Conservation (phyloP, 2,329 filamentous ascomycete genomes). For the Diaporthe sp. region DNA sequence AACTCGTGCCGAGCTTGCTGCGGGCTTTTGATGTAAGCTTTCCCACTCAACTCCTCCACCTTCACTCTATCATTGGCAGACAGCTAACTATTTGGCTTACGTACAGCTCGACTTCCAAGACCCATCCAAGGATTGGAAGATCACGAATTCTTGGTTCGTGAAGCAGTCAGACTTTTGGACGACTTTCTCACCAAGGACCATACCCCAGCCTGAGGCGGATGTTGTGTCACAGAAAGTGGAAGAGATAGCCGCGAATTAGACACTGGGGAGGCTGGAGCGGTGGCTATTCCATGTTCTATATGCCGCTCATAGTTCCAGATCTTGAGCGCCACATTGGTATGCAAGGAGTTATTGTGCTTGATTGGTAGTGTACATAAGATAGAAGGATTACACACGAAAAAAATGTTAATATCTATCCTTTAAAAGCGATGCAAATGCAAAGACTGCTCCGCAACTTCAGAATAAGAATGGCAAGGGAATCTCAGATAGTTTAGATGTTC, state of each 20-base stretch:
- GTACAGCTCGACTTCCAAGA: constrained; percentile 67
- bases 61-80: constrained; percentile 48
- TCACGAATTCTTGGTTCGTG: constrained; percentile 74
- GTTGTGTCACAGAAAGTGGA: neutral
- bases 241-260: neutral
- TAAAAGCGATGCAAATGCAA: neutral
- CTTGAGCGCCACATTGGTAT: neutral
- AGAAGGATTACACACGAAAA: constrained; percentile 9
- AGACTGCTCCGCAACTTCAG: too few species aligned
- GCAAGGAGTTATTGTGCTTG: neutral
- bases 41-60: constrained; percentile 60
- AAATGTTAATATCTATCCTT: neutral
- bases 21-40: constrained; percentile 71
- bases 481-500: neutral
- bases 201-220: constrained; percentile 54
- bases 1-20: constrained; percentile 72
- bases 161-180: constrained; percentile 70
- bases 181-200: constrained; percentile 58
- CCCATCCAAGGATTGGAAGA: constrained; percentile 68
- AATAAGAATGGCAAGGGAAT: too few species aligned
- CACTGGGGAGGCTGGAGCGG: neutral
- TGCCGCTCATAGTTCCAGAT: neutral
- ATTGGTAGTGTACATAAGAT: neutral
- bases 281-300: neutral
- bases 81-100: neutral